Evolutionary conservation across 2,329 filamentous ascomycete genomes (phyloP), one percentile per base, ranked within the genome.

Genomic region (Pseudocercospora vitis): DNA sequence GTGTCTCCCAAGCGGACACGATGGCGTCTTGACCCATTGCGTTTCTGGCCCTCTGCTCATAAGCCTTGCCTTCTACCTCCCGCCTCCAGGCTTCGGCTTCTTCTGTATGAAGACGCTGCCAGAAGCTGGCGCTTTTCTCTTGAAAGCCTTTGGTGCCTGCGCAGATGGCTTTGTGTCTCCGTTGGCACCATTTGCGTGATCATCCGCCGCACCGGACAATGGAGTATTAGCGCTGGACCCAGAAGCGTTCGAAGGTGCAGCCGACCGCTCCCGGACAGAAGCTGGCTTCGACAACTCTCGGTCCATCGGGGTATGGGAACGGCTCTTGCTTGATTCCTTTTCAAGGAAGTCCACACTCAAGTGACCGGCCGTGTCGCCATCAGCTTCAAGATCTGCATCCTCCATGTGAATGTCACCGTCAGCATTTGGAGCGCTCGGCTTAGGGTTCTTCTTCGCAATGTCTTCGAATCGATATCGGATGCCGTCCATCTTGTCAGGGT

Each of bases 401-500:
- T 51, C 56, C 68, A 69, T 70, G 16, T 69, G 68, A 9, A 68
- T 62, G 37, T 70, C 68, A 55, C 45, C 52, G 16, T 50, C 18
- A 29, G 29, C 21, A n/a, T n/a, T 48, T 14, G 24, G 11, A n/a
- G n/a, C n/a, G 11, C 29, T 39, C n/a, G 49, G 23, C n/a, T 26
- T 31, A 32, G 51, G 50, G 39, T 59, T 57, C 19, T 50, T 64
- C 57, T 60, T 66, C 29, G 54, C 52, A 9, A 67, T 24, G 50
- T 70, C 67, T 55, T 67, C 57, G 33, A 66, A 68, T 5, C 61
- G 62, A 44, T 66, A 65, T 12, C 55, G 60, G 11, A 69, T 57
- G 32, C 67, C 73, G 21, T 74, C 70, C 55, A 77, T 72, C 2
- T 70, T 68, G 24, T 71, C 69, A 8, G 68, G 50, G 7, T 73